Base-by-base conservation (phyloP, 2,329 filamentous ascomycete species). In the Aaosphaeria arxii region DNA sequence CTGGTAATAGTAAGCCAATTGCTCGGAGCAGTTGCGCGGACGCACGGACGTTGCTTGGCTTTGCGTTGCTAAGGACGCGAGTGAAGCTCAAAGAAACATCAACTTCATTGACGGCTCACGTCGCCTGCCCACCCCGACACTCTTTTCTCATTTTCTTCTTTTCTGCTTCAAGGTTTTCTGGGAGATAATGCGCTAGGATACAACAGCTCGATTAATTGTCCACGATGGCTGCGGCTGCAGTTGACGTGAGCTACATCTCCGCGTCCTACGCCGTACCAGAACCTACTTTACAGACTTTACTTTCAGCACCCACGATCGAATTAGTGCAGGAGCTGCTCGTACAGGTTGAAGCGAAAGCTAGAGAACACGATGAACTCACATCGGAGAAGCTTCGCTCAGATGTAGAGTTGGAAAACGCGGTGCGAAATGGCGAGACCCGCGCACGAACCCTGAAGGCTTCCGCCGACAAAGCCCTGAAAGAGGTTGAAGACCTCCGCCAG, bases 391-490 rank as follows among this genome's bases (percentile, higher is more conserved):
- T 96, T 40, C 86, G 89, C 57, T 77, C 89, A 41, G 90, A 96
- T 62, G 94, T 99, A 40, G 91, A 97, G 75, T 81, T 97, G 6
- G 94, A 99, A 70, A 94, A 90, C 70, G 87, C 87, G 13, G 86
- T 96, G 42, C 86, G 91, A 59, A 88, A 83, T 56, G 86, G 87
- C 50, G 92, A 97, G 66, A 84, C 87, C 28, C 88, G 91, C 71
- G 85, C 86, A 56, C 89, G 92, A 64, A 83, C 85, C 6, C 84
- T 94, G 67, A 95, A 94, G 72, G 79, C 82, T 5, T 88, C 87
- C 1, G 82, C 90, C 40, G 90, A 95, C 53, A 92, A 92, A 68
- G 86, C 88, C 7, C 79, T 91, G 51, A 88, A 89, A 56, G 91
- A 96, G 56, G 82, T 91, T 1, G 87, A 92, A 59, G 87, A 91